Evolutionary conservation across 106 monocot species (phyloP).

Genomic region (Dendrobium chrysotoxum): DNA sequence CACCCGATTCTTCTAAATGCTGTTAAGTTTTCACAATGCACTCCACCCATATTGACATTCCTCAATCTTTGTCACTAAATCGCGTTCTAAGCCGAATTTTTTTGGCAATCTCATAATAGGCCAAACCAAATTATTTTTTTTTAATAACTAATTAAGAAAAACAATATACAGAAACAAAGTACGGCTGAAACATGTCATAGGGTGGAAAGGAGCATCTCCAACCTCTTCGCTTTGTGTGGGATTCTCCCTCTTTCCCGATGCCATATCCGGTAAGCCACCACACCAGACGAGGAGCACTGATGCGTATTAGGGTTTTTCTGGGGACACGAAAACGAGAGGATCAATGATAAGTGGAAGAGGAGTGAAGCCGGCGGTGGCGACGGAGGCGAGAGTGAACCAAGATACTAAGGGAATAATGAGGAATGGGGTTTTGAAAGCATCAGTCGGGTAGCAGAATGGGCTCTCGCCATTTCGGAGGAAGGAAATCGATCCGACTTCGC

Average conservation of each 20-base stretch:
- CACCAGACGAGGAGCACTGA: background rate
- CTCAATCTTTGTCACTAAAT: too few species aligned
- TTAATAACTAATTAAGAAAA: background rate
- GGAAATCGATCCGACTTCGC: too few species aligned
- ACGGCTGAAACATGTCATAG: background rate
- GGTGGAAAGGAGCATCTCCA: background rate
- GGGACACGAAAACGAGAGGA: background rate
- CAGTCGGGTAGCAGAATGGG: background rate
- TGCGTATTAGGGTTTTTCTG: background rate
- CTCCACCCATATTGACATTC: too few species aligned
- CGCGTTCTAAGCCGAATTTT: background rate
- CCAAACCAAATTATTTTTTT: background rate
- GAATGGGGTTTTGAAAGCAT: background rate
- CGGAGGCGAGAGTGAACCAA: background rate
- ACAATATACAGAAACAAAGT: background rate
- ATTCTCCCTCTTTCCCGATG: slow-evolving; percentile 6
- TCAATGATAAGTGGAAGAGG: background rate
- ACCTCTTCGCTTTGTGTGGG: slow-evolving; percentile 7
- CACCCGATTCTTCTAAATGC: too few species aligned
- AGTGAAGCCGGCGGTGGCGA: background rate
- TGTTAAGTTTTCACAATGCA: too few species aligned
- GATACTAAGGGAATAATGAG: background rate
- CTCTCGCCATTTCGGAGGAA: too few species aligned
- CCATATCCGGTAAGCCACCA: background rate
- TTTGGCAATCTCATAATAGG: background rate